Percentiles rank a stretch among this genome's conserved stretches.
phyloP scores from a whole-genome alignment of 2,329 filamentous ascomycete species.

The Botrytis sinoallii region DNA sequence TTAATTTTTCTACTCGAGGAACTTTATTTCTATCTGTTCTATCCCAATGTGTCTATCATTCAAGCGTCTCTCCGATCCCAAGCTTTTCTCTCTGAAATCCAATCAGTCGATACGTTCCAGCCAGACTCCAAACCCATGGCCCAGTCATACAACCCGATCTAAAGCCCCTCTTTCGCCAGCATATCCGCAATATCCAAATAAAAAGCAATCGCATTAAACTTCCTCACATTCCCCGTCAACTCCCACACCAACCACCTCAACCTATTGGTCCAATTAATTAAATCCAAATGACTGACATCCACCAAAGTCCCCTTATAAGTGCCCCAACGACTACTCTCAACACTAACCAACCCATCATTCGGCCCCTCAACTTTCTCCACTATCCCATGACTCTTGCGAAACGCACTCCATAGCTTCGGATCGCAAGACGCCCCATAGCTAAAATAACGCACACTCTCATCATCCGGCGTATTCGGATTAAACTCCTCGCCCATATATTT shows the following conservation, averaged over 20 bases:
- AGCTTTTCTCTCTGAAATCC: background rate
- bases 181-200: conserved; percentile 66
- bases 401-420: conserved; percentile 63
- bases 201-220: conserved; percentile 66
- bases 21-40: background rate
- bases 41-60: background rate
- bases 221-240: conserved; percentile 49
- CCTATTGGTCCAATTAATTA: conserved; percentile 67
- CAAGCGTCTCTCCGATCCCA: background rate
- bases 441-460: conserved; percentile 54
- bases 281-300: conserved; percentile 59
- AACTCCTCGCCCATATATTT: conserved; percentile 57
- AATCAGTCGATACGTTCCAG: background rate
- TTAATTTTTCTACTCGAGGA: background rate
- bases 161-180: conserved; percentile 63
- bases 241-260: conserved; percentile 54
- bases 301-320: conserved; percentile 61
- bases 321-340: conserved; percentile 60
- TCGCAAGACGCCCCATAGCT: conserved; percentile 56
- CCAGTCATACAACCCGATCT: background rate
- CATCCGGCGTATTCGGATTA: conserved; percentile 56
- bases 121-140: background rate
- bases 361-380: conserved; percentile 53
- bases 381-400: conserved; percentile 51
- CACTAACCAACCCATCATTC: conserved; percentile 67